Percentiles rank a stretch among this genome's conserved stretches.
Conservation (phyloP, 345 rosid genomes). For the Chamaenerion angustifolium region DNA sequence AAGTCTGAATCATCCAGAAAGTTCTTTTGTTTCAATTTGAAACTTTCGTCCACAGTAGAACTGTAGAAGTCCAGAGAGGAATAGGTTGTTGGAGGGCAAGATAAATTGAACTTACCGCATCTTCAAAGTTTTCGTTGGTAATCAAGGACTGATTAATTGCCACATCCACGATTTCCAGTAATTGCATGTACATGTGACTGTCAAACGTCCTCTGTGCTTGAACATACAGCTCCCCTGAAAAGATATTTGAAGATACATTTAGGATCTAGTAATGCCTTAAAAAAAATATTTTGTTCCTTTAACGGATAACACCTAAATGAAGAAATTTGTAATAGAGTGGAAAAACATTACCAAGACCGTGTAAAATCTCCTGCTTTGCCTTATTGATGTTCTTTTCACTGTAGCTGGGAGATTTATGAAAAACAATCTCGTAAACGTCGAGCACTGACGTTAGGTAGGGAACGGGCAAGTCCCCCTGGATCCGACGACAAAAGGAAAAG, state of each 20-base stretch:
- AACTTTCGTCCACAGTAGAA: no score
- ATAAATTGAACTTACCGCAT: constrained; percentile 41
- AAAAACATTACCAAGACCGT: constrained; percentile 61
- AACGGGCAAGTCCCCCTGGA: constrained; percentile 61
- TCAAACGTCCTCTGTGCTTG: constrained; percentile 86
- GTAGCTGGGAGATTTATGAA: constrained; percentile 57
- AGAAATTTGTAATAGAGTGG: no score
- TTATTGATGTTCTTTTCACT: constrained; percentile 43
- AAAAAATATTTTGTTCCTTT: neutral
- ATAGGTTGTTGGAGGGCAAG: neutral
- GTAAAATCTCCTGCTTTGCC: constrained; percentile 88
- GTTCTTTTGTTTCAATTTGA: no score
- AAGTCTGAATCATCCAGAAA: no score
- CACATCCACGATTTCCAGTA: constrained; percentile 57
- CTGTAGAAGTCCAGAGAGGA: no score
- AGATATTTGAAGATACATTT: constrained; percentile 7
- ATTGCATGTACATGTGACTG: constrained; percentile 54
- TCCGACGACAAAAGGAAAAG: constrained; percentile 1
- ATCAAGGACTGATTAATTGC: constrained; percentile 46
- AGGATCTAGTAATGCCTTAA: constrained; percentile 4
- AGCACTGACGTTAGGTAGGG: constrained; percentile 69
- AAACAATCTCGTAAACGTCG: constrained; percentile 66
- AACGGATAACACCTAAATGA: no score
- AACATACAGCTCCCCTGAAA: constrained; percentile 73
- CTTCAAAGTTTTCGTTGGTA: constrained; percentile 54